Conservation (phyloP, 768 basidiomycete species). For the Termitomyces sp. region DNA sequence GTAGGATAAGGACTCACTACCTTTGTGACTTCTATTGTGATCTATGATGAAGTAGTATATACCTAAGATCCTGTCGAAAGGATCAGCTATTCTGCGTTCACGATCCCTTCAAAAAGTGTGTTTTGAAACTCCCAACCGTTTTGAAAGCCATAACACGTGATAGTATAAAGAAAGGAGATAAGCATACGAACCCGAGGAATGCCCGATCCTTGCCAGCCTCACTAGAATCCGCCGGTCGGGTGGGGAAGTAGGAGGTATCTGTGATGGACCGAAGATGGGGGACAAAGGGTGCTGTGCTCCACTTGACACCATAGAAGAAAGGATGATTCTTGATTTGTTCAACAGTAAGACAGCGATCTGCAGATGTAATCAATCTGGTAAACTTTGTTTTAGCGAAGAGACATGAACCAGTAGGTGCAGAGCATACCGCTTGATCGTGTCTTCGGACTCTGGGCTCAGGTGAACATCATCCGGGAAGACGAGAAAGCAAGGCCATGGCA, state of each 20-base stretch:
- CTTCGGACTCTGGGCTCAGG: constrained; percentile 87
- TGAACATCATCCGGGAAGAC: constrained; percentile 94
- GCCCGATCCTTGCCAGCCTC: constrained; percentile 57
- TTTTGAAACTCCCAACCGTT: too few relatives aligned
- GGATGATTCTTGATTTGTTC: constrained; percentile 91
- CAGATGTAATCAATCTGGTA: constrained; percentile 76
- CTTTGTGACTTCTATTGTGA: too few relatives aligned
- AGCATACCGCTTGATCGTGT: constrained; percentile 76
- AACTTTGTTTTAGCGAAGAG: background rate
- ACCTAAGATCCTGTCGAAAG: too few relatives aligned
- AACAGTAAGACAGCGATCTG: constrained; percentile 72
- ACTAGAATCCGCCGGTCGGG: constrained; percentile 44
- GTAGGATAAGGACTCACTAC: too few relatives aligned
- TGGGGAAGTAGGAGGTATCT: constrained; percentile 98
- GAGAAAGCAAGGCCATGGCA: constrained; percentile 88
- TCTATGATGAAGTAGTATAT: too few relatives aligned
- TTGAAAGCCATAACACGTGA: too few relatives aligned
- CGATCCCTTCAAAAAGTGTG: too few relatives aligned
- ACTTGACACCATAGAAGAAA: constrained; percentile 96
- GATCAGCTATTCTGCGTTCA: too few relatives aligned
- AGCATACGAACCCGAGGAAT: constrained; percentile 55
- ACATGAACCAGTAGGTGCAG: background rate
- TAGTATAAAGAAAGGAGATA: constrained; percentile 4
- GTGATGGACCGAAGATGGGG: constrained; percentile 91
- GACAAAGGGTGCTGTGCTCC: constrained; percentile 91